Evolutionary conservation across 257 asterid genomes (phyloP), one percentile per base, ranked within the genome.

Genomic region (Fraxinus anomala): DNA sequence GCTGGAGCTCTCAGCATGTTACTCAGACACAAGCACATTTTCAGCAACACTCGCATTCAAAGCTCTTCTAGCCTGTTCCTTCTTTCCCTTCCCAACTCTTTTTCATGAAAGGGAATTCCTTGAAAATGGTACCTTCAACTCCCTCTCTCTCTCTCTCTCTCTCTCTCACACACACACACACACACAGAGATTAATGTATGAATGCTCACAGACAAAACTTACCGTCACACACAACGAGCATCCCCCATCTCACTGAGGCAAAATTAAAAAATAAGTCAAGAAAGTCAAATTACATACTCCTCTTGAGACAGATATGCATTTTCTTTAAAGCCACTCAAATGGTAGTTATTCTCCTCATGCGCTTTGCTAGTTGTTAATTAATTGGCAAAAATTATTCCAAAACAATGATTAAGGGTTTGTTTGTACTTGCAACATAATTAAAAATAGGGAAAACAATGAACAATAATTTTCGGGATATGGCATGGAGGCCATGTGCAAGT

Each of bases 71-170:
- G 77, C 88, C 67, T 82, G 86, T 81, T 82, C 83, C 85, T 80
- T 80, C 80, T 31, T 68, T 73, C 83, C 83, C 78, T 88, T 81
- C 81, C 85, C 85, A 81, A 79, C 87, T 87, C 90, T 84, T 82
- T 84, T 82, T 88, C 91, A 83, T 73, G 87, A 87, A 90, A 90
- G 82, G 86, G 86, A 87, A 86, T 85, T 85, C 82, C 61, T 37
- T 34, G 86, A 83, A 68, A 84, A 66, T 82, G 89, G 85, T 10
- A 68, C 76, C 81, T 68, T 82, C 88, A 69, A 74, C 66, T 51
- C 39, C 9, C 61, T 39, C 44, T 39, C 44, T 39, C 77, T 68
- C 76, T 37, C 24, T 5, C 44, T 39, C 77, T 68, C 76, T 37
- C 24, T 5, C 70, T 13, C 59, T 0, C 79, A 74, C 75, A 70